Evolutionary conservation across 2,329 filamentous ascomycete species (phyloP).

Genomic region (Talaromyces sp.): DNA sequence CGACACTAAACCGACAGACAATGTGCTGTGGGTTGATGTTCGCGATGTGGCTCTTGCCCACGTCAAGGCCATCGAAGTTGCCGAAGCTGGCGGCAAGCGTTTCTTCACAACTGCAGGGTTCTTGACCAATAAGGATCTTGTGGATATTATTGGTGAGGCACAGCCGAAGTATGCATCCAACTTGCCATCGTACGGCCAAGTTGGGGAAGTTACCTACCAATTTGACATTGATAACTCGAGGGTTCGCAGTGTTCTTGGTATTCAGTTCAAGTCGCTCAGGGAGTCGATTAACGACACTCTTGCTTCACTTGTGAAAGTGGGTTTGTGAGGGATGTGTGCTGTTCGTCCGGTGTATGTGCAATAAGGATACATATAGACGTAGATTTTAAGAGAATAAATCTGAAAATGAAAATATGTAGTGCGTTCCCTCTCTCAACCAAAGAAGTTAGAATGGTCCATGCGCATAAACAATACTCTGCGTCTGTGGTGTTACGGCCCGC

Average conservation of each 20-base stretch:
- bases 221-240: slow-evolving; percentile 37
- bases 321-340: slow-evolving; percentile 19
- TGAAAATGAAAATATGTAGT: not conserved
- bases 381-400: not conserved
- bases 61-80: slow-evolving; percentile 42
- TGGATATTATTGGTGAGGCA: slow-evolving; percentile 37
- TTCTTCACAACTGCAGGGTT: slow-evolving; percentile 43
- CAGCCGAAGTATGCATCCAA: slow-evolving; percentile 40
- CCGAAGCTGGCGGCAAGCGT: slow-evolving; percentile 42
- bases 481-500: slow-evolving; percentile 8
- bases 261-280: slow-evolving; percentile 38
- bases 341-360: not conserved
- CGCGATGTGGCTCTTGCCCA: slow-evolving; percentile 47
- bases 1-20: slow-evolving; percentile 53
- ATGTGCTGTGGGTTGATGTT: slow-evolving; percentile 55
- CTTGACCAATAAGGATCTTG: slow-evolving; percentile 40
- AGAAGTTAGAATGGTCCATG: too few relatives aligned
- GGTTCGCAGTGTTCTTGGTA: slow-evolving; percentile 37
- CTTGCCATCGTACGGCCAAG: slow-evolving; percentile 34
- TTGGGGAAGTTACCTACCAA: slow-evolving; percentile 26
- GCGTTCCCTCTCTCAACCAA: too few relatives aligned
- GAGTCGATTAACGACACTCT: slow-evolving; percentile 36
- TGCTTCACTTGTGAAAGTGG: slow-evolving; percentile 30
- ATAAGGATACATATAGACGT: not conserved
- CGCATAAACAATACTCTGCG: not conserved